phyloP scores from a whole-genome alignment of 2,329 filamentous ascomycete genomes.

The Sclerotinia spermophila region DNA sequence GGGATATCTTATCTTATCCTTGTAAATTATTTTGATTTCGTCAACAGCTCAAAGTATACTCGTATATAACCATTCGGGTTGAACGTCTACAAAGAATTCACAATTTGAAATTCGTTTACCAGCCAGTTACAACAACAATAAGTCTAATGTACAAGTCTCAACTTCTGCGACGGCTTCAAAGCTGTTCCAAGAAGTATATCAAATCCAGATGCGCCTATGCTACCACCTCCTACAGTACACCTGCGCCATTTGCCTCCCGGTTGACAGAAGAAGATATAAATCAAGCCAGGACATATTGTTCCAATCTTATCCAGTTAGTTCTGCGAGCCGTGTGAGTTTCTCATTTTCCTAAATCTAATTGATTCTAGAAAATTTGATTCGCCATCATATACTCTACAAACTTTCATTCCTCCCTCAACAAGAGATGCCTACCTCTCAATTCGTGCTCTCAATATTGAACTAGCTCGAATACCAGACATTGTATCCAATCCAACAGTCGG shows the following conservation, averaged over 20 bases:
- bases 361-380: constrained; percentile 75
- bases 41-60: neutral
- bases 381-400: constrained; percentile 79
- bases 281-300: constrained; percentile 37
- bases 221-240: constrained; percentile 36
- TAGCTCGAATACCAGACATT: constrained; percentile 83
- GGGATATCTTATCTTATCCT: neutral
- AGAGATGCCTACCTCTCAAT: constrained; percentile 86
- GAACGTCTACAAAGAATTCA: neutral
- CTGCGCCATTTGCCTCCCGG: constrained; percentile 34
- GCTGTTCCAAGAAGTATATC: constrained; percentile 18
- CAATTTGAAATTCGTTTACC: neutral
- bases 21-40: neutral
- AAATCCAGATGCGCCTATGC: constrained; percentile 31
- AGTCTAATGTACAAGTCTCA: constrained; percentile 11
- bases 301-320: constrained; percentile 36
- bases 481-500: constrained; percentile 86
- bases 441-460: constrained; percentile 87
- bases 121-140: neutral
- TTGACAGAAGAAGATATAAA: constrained; percentile 37
- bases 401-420: constrained; percentile 72
- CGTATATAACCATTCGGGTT: neutral
- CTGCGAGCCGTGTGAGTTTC: constrained; percentile 1
- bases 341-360: constrained; percentile 21
- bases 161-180: constrained; percentile 27